Conservation (phyloP, 495 filamentous ascomycete species). For the Neurospora pannonica region DNA sequence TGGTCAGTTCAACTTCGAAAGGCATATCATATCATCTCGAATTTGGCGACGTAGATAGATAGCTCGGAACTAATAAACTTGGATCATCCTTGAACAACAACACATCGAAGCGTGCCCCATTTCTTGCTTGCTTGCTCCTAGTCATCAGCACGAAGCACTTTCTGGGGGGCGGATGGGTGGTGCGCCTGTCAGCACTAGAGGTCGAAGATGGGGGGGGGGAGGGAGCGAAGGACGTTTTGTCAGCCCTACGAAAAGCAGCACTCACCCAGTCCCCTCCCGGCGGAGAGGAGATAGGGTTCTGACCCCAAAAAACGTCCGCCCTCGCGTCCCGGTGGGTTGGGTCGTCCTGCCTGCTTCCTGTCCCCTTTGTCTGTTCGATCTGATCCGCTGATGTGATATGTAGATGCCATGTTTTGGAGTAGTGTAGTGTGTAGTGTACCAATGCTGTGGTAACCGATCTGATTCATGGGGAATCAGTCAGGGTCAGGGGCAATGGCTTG, state of each 20-base stretch:
- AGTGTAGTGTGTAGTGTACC: not conserved
- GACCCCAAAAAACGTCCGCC: not conserved
- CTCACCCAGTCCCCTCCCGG: not conserved
- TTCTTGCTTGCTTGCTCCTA: not conserved
- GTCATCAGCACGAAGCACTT: not conserved
- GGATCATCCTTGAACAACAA: not conserved
- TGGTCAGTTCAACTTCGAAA: not conserved
- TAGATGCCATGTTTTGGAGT: not conserved
- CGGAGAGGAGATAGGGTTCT: not conserved
- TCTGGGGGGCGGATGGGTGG: not conserved
- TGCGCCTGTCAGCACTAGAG: not conserved
- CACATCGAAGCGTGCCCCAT: not conserved
- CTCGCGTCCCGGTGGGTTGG: not conserved
- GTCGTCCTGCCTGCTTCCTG: not conserved
- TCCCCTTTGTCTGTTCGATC: not conserved
- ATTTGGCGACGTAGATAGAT: not conserved
- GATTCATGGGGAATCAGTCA: not conserved
- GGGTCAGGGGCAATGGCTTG: not conserved
- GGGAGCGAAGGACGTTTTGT: not conserved
- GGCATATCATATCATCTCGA: not conserved
- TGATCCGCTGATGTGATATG: not conserved
- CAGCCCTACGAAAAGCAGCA: not conserved
- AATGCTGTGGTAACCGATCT: not conserved
- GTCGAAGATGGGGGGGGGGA: not conserved
- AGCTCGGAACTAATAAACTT: not conserved